phyloP scores from a whole-genome alignment of 805 yeast genomes.

The Allodekkera sacchari region DNA sequence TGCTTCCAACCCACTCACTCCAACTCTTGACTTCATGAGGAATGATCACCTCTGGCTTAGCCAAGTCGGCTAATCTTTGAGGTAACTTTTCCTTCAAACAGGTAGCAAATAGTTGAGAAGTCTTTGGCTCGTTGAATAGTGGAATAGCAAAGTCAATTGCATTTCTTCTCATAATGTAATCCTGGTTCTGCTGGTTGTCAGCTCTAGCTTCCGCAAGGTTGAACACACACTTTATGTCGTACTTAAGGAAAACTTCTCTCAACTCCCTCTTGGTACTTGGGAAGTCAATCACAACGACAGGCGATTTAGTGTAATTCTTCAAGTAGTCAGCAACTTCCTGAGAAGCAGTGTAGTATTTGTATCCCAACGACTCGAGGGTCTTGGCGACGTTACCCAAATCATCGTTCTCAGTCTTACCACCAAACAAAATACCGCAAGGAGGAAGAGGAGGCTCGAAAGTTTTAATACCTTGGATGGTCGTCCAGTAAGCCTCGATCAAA shows the following conservation, averaged over 20 bases:
- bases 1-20: slow-evolving; percentile 95
- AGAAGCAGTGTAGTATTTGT: slow-evolving; percentile 73
- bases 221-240: slow-evolving; percentile 81
- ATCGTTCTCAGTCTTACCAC: slow-evolving; percentile 79
- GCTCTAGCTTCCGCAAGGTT: slow-evolving; percentile 91
- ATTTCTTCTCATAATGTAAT: slow-evolving; percentile 97
- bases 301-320: slow-evolving; percentile 34
- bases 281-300: slow-evolving; percentile 68
- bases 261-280: slow-evolving; percentile 91
- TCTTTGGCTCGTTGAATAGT: slow-evolving; percentile 92
- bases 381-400: slow-evolving; percentile 68
- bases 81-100: slow-evolving; percentile 68
- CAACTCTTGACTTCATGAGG: slow-evolving; percentile 89
- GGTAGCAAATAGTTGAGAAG: slow-evolving; percentile 78
- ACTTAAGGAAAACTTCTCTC: slow-evolving; percentile 85
- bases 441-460: slow-evolving; percentile 92
- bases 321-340: slow-evolving; percentile 66
- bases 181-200: slow-evolving; percentile 73
- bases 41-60: slow-evolving; percentile 38
- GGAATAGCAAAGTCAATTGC: slow-evolving; percentile 98
- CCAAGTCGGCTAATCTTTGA: slow-evolving; percentile 42
- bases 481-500: slow-evolving; percentile 91
- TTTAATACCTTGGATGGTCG: slow-evolving; percentile 94
- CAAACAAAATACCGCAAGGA: slow-evolving; percentile 82
- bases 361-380: slow-evolving; percentile 65